Evolutionary conservation across 1,139 yeast species (phyloP).

Genomic region (Geotrichum australiense): DNA sequence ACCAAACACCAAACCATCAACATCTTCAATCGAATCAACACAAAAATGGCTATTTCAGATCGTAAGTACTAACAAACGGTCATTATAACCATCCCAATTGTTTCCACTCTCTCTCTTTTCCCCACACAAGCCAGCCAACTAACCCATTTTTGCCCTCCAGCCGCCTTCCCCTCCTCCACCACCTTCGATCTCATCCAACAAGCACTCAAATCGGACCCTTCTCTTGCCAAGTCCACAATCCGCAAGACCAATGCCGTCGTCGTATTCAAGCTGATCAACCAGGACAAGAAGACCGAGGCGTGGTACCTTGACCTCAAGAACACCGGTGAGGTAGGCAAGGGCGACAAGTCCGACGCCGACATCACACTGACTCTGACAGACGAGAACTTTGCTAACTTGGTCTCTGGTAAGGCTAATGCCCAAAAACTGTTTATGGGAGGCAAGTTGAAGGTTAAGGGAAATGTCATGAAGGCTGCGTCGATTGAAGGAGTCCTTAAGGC

Average conservation of each 20-base stretch:
- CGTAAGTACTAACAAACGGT: slow-evolving; percentile 19
- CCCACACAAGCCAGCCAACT: too few species aligned
- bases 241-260: slow-evolving; percentile 55
- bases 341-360: slow-evolving; percentile 45
- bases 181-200: slow-evolving; percentile 36
- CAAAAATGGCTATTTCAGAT: slow-evolving; percentile 21
- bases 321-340: slow-evolving; percentile 49
- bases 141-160: too few species aligned
- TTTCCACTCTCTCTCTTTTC: background rate
- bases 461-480: slow-evolving; percentile 82
- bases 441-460: slow-evolving; percentile 78
- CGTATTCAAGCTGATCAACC: slow-evolving; percentile 63
- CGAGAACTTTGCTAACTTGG: slow-evolving; percentile 53
- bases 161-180: slow-evolving; percentile 37
- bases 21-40: too few species aligned
- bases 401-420: slow-evolving; percentile 73
- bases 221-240: slow-evolving; percentile 32
- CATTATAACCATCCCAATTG: background rate
- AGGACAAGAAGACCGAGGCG: slow-evolving; percentile 54
- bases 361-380: slow-evolving; percentile 62
- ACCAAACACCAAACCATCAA: too few species aligned
- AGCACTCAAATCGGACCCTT: slow-evolving; percentile 29
- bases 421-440: slow-evolving; percentile 82
- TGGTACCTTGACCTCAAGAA: slow-evolving; percentile 72
- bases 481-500: slow-evolving; percentile 67